Base-by-base conservation (phyloP, 495 filamentous ascomycete species). In the Lasiosphaeria hispida region DNA sequence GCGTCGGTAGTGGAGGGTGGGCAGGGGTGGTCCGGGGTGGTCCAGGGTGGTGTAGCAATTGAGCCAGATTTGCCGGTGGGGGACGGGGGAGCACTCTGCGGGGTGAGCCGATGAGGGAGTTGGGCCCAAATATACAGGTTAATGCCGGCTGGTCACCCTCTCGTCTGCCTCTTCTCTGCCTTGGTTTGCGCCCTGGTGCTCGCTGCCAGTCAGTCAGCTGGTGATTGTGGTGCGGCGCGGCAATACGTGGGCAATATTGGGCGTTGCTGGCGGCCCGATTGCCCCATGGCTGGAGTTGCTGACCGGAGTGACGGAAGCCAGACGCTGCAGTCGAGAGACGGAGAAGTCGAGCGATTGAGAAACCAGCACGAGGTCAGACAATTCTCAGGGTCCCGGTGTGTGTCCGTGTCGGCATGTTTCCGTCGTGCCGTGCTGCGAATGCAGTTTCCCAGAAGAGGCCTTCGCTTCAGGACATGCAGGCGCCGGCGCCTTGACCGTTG, bases 41-140 rank as follows among this genome's bases (percentile, higher is more conserved):
- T 30, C 23, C 23, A 5, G 23, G 23, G 47, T 48, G 53, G 52
- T 59, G 61, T 56, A 48, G 53, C 53, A 60, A 60, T 63, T 63
- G 57, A 63, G 61, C 57, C 61, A 60, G 57, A 63, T 60, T 48
- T 15, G 35, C 61, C 56, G 57, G 53, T 48, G 55, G 56, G 57
- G 61, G 56, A 18, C 23, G 40, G 51, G 51, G 51, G 13, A 15
- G 51, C 33, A 37, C 19, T 55, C 47, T 63, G 57, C 53, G 57
- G 51, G 52, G 55, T 39, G 55, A 33, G 50, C 53, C n/a, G 35
- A 37, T 15, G 13, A 39, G 38, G 53, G 33, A 23, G 42, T 10
- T 40, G 14, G 4, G 23, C 15, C 40, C 59, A 57, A 62, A 59
- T 62, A 61, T 65, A 57, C 55, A 53, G 47, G 43, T 57, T 53